phyloP scores from a whole-genome alignment of 257 asterid species.

The Solanum tarapatanum region DNA sequence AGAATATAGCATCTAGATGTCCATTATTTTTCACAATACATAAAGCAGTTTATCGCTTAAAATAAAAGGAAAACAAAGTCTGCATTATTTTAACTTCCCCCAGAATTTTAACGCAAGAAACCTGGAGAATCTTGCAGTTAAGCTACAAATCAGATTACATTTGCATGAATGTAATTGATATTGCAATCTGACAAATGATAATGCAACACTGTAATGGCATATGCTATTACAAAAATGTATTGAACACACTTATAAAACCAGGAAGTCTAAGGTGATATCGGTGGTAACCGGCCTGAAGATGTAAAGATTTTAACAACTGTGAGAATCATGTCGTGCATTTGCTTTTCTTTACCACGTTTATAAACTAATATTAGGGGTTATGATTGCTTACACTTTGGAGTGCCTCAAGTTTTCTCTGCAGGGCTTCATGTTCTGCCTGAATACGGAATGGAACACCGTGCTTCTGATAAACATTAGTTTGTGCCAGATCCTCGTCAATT shows the following conservation, averaged over 20 bases:
- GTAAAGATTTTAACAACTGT: neutral
- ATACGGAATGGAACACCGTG: constrained; percentile 95
- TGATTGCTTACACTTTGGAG: constrained; percentile 64
- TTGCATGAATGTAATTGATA: neutral
- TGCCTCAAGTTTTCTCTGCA: constrained; percentile 90
- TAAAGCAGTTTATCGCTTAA: neutral
- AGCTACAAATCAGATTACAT: neutral
- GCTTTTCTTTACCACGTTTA: neutral
- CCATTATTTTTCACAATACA: neutral
- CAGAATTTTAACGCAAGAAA: neutral
- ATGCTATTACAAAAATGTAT: neutral
- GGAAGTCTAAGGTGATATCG: neutral
- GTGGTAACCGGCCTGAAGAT: neutral
- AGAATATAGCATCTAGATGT: neutral
- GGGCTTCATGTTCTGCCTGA: constrained; percentile 94
- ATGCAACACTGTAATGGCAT: neutral
- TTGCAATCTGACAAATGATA: neutral
- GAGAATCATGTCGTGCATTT: neutral
- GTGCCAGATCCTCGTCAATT: constrained; percentile 90
- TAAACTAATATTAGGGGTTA: neutral
- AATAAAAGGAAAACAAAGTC: neutral
- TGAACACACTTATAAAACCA: neutral
- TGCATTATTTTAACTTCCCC: neutral
- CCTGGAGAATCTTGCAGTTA: neutral
- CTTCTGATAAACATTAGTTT: constrained; percentile 80